Base-by-base conservation (phyloP, 768 basidiomycete species). In the Podaxis sp. region DNA sequence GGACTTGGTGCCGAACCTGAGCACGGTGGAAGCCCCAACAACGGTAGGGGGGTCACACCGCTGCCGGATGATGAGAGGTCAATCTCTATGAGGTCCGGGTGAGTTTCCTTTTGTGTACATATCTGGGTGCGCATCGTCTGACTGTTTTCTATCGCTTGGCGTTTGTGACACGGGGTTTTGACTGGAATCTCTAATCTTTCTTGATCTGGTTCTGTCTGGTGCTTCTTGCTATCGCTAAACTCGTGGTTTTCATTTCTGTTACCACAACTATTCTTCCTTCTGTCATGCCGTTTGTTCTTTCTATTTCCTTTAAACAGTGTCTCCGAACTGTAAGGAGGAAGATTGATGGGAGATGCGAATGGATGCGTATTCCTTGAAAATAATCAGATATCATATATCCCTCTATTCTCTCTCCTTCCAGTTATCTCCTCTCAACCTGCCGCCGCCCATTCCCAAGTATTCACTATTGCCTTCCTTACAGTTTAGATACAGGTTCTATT, bases 1-100 rank as follows among this genome's bases (percentile, higher is more conserved):
- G 30, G 66, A 62, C 58, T 62, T 37, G 36, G 66, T 22, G 51
- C 59, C 56, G 58, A 62, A 61, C 58, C 63, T 59, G 57, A 60
- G 62, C 63, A 40, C 3, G 33, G 22, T 44, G 48, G 20, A 44
- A 59, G 58, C 33, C n/a, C 24, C 5, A 46, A 26, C 36, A 37
- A 50, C 24, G 36, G 15, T 28, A 22, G 22, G 28, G 20, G 12
- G 37, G 58, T 59, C 58, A 56, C 56, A 24, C 40, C 56, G 26
- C 15, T 37, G 3, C 49, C 49, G 36, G 49, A 51, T 20, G 54
- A 56, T 40, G 54, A 40, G 7, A 56, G 54, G 54, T 24, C 36
- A 20, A 12, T 22, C 22, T 56, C 54, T 38, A 24, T 30, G 22
- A 40, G 22, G 36, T 40, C 54, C 20, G 36, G 49, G 58, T 59